Base-by-base conservation (phyloP, 2,329 filamentous ascomycete species). In the Scleromitrula shiraiana region DNA sequence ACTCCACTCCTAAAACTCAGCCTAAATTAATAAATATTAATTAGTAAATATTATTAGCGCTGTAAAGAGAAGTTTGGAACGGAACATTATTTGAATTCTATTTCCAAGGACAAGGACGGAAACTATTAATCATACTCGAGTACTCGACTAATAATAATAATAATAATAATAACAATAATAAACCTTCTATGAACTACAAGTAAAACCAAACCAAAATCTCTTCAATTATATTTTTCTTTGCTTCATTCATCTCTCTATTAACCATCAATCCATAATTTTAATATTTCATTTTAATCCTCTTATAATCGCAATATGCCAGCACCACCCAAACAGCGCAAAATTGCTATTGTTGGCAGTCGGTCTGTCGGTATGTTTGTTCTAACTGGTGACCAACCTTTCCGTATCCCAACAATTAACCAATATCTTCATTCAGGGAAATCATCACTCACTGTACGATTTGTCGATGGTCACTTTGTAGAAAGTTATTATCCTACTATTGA, bases 401-500 rank as follows among this genome's bases (percentile, higher is more conserved):
- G 36, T 42, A 33, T 20, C 27, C 35, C 29, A 35, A 20, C 38
- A 33, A 36, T 17, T 40, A 37, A 49, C 32, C 14, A 20, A 19
- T 26, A 6, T 36, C 20, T 35, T 42, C 44, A 33, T 27, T 14
- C 61, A 97, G 93, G 93, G 68, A 98, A 98, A 76, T 96, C 89
- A 19, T 97, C 91, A 46, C 81, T 98, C 56, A 95, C 93, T 10
- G 93, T 97, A 40, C 91, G 91, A 65, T 97, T 93, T 64, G 91
- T 96, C 64, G 93, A 98, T 66, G 89, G 89, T 54, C 90, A 95
- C 70, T 98, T 98, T 65, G 91, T 98, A 64, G 93, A 98, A 68
- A 94, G 87, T 68, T 98, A 98, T 71, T 98, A 98, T 68, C 93
- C 93, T 29, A 98, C 93, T 33, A 97, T 98, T 63, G 93, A 98